Evolutionary conservation across 768 basidiomycete genomes (phyloP).

Genomic region (Coprinopsis sp.): DNA sequence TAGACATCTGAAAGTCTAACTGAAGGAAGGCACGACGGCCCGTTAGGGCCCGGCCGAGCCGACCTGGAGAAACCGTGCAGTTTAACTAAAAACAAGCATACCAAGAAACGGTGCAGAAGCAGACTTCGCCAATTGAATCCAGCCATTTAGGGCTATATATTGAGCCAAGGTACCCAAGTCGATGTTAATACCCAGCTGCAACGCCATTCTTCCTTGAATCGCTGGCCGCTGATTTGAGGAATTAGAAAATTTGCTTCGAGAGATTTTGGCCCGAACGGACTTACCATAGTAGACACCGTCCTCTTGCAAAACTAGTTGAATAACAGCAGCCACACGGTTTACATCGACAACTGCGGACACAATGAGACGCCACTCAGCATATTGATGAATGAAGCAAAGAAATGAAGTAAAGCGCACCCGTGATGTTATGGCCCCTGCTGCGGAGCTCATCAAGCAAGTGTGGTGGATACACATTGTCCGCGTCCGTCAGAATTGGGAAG

Average conservation of each 20-base stretch:
- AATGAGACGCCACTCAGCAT: not conserved
- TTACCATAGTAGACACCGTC: slow-evolving; percentile 62
- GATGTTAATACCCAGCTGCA: slow-evolving; percentile 15
- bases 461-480: slow-evolving; percentile 57
- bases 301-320: slow-evolving; percentile 58
- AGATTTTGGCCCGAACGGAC: slow-evolving; percentile 19
- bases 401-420: slow-evolving; percentile 39
- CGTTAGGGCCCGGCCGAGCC: too few species aligned
- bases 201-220: slow-evolving; percentile 16
- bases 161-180: too few species aligned
- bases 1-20: too few species aligned
- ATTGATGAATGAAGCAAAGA: not conserved
- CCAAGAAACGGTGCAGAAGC: too few species aligned
- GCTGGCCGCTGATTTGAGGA: slow-evolving; percentile 10
- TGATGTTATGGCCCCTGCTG: slow-evolving; percentile 66
- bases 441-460: slow-evolving; percentile 53
- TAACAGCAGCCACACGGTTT: slow-evolving; percentile 67
- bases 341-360: slow-evolving; percentile 52
- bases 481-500: slow-evolving; percentile 57
- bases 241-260: slow-evolving; percentile 1
- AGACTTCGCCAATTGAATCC: too few species aligned
- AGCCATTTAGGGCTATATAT: too few species aligned
- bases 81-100: too few species aligned
- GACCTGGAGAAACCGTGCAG: too few species aligned
- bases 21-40: too few species aligned